Evolutionary conservation across 805 yeast species (phyloP), one percentile per base, ranked within the genome.

Genomic region (Saturnispora halmiae): DNA sequence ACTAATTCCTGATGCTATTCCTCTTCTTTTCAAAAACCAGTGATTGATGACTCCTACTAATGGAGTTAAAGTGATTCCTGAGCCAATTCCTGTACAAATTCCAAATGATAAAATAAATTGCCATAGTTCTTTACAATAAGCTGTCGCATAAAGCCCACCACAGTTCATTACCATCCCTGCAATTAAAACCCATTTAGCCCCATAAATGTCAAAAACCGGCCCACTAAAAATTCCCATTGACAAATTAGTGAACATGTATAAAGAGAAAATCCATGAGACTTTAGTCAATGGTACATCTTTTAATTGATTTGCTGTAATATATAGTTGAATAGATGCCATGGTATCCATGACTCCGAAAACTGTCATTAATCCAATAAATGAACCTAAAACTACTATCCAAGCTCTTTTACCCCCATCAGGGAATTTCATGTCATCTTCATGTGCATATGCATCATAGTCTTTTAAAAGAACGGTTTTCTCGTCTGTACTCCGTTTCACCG

Each of bases 371-470:
- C 85, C 86, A 37, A 72, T 56, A 47, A 72, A 72, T 4, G 76
- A 66, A 2, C 85, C 86, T 13, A 71, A 49, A 0, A 75, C 73
- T 2, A 74, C 78, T 3, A 57, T 41, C 68, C 79, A 75, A 0
- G 85, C 85, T 44, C 56, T 48, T 15, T 55, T 43, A 0, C 86
- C 84, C 21, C 86, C 85, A 46, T 80, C 83, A 0, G 82, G 82
- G 41, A 61, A 69, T 14, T 51, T 54, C 14, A 32, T 34, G 3
- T 39, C 47, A 25, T 54, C 49, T 31, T 55, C 61, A 34, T 52
- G 55, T 2, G 32, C 51, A 42, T 46, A 51, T 1, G 55, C 54
- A 35, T 50, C 50, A 20, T 51, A 51, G n/a, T 27, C 35, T 9
- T 38, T 28, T 21, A 38, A n/a, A 25, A 31, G 13, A 30, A 30